Conservation (phyloP, 345 rosid genomes). For the Salix caprea region DNA sequence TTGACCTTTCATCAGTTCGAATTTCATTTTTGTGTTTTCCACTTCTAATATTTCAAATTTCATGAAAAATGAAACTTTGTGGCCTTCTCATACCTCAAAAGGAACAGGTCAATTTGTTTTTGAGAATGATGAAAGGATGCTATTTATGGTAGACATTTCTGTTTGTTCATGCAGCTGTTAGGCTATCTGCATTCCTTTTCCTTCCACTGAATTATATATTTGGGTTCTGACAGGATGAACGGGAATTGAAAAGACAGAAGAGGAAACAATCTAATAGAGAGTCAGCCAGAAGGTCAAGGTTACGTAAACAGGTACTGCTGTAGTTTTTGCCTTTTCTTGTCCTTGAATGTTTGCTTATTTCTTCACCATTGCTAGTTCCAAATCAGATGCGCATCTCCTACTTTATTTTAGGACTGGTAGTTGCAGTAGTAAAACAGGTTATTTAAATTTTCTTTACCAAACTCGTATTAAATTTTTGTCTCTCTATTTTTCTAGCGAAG, state of each 20-base stretch:
- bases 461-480: not conserved
- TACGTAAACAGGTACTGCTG: slow-evolving; percentile 79
- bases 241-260: slow-evolving; percentile 87
- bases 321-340: not conserved
- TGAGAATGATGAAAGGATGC: not conserved
- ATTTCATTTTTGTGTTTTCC: not conserved
- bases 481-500: not conserved
- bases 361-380: not conserved
- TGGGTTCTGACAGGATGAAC: slow-evolving; percentile 61
- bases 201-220: slow-evolving; percentile 2
- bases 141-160: not conserved
- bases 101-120: not conserved
- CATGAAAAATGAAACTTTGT: not conserved
- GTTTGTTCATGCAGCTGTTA: not conserved
- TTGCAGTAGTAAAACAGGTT: not conserved
- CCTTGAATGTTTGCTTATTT: not conserved
- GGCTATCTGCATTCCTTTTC: not conserved
- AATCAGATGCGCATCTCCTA: not conserved
- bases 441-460: not conserved
- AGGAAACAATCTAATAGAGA: slow-evolving; percentile 98
- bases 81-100: not conserved
- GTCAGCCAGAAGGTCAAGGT: slow-evolving; percentile 93
- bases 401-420: not conserved
- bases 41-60: not conserved
- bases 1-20: not conserved